Base-by-base conservation (phyloP, 306 rosid genomes). In the Inga oerstediana region DNA sequence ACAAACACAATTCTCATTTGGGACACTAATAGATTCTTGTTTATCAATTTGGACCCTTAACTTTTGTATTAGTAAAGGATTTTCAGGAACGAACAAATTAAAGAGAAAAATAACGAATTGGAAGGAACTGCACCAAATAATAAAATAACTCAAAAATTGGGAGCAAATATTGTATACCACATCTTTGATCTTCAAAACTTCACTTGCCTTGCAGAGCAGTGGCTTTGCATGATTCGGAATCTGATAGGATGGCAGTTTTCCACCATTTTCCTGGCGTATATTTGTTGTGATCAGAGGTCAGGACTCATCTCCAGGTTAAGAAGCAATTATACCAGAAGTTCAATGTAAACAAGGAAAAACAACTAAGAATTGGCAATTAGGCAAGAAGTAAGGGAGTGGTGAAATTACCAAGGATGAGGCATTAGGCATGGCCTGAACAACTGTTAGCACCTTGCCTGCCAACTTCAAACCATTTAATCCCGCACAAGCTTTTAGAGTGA, bases 401-500 rank as follows among this genome's bases (percentile, higher is more conserved):
- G 54, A 80, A 35, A 58, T 67, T 94, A 94, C 99, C 97, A 16
- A 41, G 75, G 90, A 79, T 43, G 80, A 59, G 69, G 81, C 87
- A 81, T 89, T 69, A 74, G 84, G 92, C 83, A 72, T 81, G 46
- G 95, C 95, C 75, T 83, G 98, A 84, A 92, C 91, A 67, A 83
- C 99, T 79, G 96, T 96, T 43, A 94, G 83, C 45, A 91, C 88
- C 88, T 84, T 78, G 65, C 98, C 98, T 43, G 93, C 98, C 81
- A 96, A 81, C 84, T 91, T 92, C 88, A 94, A 85, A 80, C 99
- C 97, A 83, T 91, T 94, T 82, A 94, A 92, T 74, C 97, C 98
- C 11, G 93, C 92, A 88, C 99, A 92, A 39, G 98, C 99, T 92
- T 92, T 93, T 75, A 32, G 78, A 76, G 98, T 89, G 61, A 89